Percentiles rank a stretch among this genome's conserved stretches.
Evolutionary conservation across 1,284 basidiomycete species (phyloP).

Genomic region (Rhodotorula sp.): DNA sequence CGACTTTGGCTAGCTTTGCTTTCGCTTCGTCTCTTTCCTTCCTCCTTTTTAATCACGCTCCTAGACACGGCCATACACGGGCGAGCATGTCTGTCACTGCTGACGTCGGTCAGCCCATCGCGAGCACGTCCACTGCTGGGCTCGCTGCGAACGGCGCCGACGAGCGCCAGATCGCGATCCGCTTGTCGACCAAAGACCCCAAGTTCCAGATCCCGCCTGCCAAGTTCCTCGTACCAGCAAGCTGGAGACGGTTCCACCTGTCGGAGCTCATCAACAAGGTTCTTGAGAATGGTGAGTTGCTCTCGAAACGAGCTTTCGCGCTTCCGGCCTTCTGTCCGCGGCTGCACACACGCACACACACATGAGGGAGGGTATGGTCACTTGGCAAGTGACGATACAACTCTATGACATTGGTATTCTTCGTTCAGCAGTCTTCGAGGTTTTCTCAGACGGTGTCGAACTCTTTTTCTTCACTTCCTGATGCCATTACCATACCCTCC

Average conservation of each 20-base stretch:
- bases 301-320: not conserved
- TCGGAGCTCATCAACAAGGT: slow-evolving; percentile 97
- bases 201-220: slow-evolving; percentile 77
- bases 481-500: slow-evolving; percentile 12
- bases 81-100: not conserved
- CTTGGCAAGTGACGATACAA: slow-evolving; percentile 33
- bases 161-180: slow-evolving; percentile 58
- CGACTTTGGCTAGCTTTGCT: not conserved
- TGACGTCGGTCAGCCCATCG: slow-evolving; percentile 18
- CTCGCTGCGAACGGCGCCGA: slow-evolving; percentile 8
- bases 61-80: slow-evolving; percentile 1
- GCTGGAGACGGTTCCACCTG: slow-evolving; percentile 93
- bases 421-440: slow-evolving; percentile 41
- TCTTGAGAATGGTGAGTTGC: slow-evolving; percentile 51
- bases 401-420: slow-evolving; percentile 42
- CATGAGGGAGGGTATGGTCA: not conserved
- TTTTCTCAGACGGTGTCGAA: slow-evolving; percentile 38
- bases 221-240: slow-evolving; percentile 88
- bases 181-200: slow-evolving; percentile 73
- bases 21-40: not conserved
- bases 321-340: no score
- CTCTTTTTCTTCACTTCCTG: slow-evolving; percentile 40
- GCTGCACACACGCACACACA: not conserved
- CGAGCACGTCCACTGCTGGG: slow-evolving; percentile 25
- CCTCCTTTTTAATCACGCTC: slow-evolving; percentile 21